Evolutionary conservation across 306 rosid species (phyloP), one percentile per base, ranked within the genome.

Genomic region (Vigna unguiculata): DNA sequence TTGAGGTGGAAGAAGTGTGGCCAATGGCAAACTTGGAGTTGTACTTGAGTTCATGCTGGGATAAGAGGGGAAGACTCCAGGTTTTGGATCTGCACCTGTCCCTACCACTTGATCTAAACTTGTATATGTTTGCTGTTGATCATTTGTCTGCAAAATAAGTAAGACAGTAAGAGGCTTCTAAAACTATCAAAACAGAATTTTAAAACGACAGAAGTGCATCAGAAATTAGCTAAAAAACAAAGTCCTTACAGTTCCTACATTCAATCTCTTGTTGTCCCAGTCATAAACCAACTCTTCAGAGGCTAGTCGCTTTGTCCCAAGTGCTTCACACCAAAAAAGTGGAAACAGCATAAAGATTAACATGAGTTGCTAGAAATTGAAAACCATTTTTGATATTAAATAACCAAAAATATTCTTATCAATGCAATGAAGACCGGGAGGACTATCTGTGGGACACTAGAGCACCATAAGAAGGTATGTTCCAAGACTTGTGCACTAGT

Each of bases 191-290:
- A 40, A 21, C 21, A 13, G 25, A 57, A 53, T 30, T 30, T 46
- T 30, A 78, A 69, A 51, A 22, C 34, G 22, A 21, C 64, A 69
- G 19, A 57, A 80, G 41, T 28, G 72, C 25, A 78, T 21, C 15
- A 68, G 51, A 52, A 75, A 45, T 58, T 45, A 72, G 62, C 52
- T 14, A 36, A 58, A 66, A 12, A 38, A 28, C n/a, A 19, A 71
- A 73, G 55, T 82, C 69, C 95, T 90, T 83, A 91, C 97, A 87
- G 75, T 89, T 82, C 99, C 99, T 36, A 88, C 65, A 72, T 95
- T 92, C 88, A 92, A 71, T 85, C 97, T 83, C 86, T 95, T 95
- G 87, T 82, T 90, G 83, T 95, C 99, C 96, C 88, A 89, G 49
- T 90, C 97, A 45, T 85, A 86, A 84, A 81, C 85, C 77, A 92